Conservation (phyloP, 2,329 filamentous ascomycete species). For the Microsporum ferrugineum region DNA sequence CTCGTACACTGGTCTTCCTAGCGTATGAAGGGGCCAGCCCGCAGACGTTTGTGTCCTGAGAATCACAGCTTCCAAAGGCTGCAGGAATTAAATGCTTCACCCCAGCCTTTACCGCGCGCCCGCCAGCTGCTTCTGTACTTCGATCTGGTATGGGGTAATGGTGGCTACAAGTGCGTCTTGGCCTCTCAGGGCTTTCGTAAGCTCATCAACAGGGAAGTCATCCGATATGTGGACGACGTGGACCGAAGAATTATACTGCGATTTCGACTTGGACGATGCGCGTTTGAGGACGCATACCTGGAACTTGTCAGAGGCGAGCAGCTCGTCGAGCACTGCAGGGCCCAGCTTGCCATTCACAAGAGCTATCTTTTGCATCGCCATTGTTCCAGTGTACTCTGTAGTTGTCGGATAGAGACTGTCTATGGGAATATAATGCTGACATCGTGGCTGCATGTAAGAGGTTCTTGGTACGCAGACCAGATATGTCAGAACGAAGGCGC, state of each 20-base stretch:
- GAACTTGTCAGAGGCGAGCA: conserved; percentile 6
- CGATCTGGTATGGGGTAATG: conserved; percentile 2
- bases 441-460: no score
- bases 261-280: conserved; percentile 6
- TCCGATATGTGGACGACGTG: conserved; percentile 1
- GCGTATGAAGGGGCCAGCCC: conserved; percentile 6
- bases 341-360: conserved; percentile 8
- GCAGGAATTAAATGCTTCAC: conserved; percentile 11
- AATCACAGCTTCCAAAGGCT: conserved; percentile 10
- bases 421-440: no score
- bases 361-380: conserved; percentile 7
- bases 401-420: no score
- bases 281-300: conserved; percentile 9
- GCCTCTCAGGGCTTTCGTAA: conserved; percentile 3
- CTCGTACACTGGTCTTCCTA: conserved; percentile 6
- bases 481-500: no score
- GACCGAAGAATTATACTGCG: conserved; percentile 4
- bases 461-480: no score
- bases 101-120: conserved; percentile 7
- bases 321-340: conserved; percentile 4
- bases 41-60: conserved; percentile 5
- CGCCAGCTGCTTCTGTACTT: conserved; percentile 7
- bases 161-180: conserved; percentile 7
- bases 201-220: conserved; percentile 5
- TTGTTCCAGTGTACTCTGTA: not conserved